Percentiles rank a stretch among this genome's conserved stretches.
Evolutionary conservation across 306 rosid genomes (phyloP).

Genomic region (Prunus salicina): DNA sequence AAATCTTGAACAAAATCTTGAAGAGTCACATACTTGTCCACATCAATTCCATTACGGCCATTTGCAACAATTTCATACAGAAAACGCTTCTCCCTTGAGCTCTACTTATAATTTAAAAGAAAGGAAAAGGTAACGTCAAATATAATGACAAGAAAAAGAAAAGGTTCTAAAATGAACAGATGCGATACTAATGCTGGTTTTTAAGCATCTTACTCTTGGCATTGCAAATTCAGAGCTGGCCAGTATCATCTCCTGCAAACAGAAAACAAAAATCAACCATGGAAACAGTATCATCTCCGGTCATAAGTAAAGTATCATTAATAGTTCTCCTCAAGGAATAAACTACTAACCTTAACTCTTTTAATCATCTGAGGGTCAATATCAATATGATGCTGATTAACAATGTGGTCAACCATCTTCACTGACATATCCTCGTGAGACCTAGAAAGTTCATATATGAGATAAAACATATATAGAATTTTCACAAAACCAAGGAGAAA

Average conservation of each 20-base stretch:
- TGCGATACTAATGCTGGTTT: not conserved
- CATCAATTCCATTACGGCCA: constrained; percentile 97
- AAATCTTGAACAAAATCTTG: not conserved
- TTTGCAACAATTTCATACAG: constrained; percentile 96
- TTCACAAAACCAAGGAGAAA: not conserved
- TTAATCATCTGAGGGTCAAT: constrained; percentile 61
- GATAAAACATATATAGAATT: constrained; percentile 10
- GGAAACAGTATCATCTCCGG: constrained; percentile 6
- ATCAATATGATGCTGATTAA: constrained; percentile 75
- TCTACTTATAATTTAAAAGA: constrained; percentile 31
- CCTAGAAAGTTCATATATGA: constrained; percentile 37
- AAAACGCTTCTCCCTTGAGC: constrained; percentile 72
- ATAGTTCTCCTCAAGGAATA: not conserved
- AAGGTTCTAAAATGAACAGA: not conserved
- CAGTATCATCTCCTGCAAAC: constrained; percentile 84
- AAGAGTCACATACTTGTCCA: constrained; percentile 71
- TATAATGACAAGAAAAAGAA: not conserved
- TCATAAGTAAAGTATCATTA: not conserved
- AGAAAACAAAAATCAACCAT: constrained; percentile 15
- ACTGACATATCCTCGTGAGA: constrained; percentile 92
- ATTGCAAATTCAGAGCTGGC: constrained; percentile 68
- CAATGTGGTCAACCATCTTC: constrained; percentile 73
- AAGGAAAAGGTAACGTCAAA: not conserved
- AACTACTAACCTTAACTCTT: constrained; percentile 57
- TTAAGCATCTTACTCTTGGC: constrained; percentile 48